Base-by-base conservation (phyloP, 2,329 filamentous ascomycete species). In the Metarhizium brunneum region DNA sequence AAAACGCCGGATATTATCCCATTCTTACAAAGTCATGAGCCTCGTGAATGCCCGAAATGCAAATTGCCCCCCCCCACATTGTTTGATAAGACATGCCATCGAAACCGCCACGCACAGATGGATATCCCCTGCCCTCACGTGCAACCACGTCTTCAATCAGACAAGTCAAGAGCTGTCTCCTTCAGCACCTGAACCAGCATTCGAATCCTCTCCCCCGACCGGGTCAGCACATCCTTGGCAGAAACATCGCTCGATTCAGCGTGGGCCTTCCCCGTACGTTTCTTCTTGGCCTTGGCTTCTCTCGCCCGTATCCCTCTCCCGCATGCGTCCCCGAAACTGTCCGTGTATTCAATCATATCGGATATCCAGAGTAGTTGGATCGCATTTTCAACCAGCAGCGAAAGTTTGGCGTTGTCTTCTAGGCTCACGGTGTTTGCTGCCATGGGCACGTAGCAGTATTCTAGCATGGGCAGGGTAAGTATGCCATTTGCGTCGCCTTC, bases 321-420 rank as follows among this genome's bases (percentile, higher is more conserved):
- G 13, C 76, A 73, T 0, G 76, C 76, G 6, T 59, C 58, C 16
- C 65, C 65, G 16, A 83, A 64, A 4, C 59, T 59, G 0, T 65
- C 58, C 35, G 68, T 69, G 59, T 76, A 74, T 1, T 58, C 56
- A 13, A 74, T 59, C 20, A 63, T 61, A 13, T 69, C 68, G 30
- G 66, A 63, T 2, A 56, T 55, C 69, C 74, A 78, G 3, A 80
- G 68, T 6, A 84, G 70, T 49, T 84, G 76, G 35, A 89, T 64
- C 52, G 90, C 69, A 2, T 76, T 76, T 69, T 92, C 89, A 0
- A 90, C 71, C 35, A 88, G 68, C 10, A 92, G 69, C 2, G 85
- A 85, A 42, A 92, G 76, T 66, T 87, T 88, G 32, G 85, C 84
- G 62, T 94, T 92, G 59, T 90, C 87, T 20, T 82, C 78, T 0